Evolutionary conservation across 179 eudicot species (phyloP), one percentile per base, ranked within the genome.

Genomic region (Beta macrorhiza): DNA sequence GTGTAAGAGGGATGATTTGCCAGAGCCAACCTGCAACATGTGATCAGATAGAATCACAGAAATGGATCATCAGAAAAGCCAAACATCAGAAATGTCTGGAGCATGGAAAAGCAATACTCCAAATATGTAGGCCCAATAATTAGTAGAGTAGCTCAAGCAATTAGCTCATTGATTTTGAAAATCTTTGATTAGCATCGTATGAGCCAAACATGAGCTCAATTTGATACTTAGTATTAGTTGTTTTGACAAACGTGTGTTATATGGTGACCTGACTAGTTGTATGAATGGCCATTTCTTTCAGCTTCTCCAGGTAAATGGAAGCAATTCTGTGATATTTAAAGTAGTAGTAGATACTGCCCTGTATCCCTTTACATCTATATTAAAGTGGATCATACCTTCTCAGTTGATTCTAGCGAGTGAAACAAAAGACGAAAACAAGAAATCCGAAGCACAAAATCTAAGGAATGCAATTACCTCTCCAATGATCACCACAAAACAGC

Each of bases 1-100:
- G 87, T 92, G 88, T 70, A 96, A 81, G 70, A 96, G 85, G 70
- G 98, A 96, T 75, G 99, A 93, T 90, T 96, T 96, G 72, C 98
- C 99, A 17, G 98, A 95, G 76, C 99, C 99, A 83, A 95, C 97
- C 98, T 95, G 89, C 82, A 87, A 32, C 52, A 72, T 57, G 74
- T 62, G 77, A 47, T 74, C 10, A 53, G 58, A 74, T 22, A 67
- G 22, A 37, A 37, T 2, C 4, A 37, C 42, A 37, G 42, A 78
- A 13, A 68, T 74, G 51, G 65, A 19, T 12, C 25, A 22, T 7
- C 64, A 75, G 8, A 29, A 64, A 49, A 10, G 15, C 15, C 13
- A 49, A 37, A 65, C 42, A 67, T 68, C 53, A 78, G 61, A 1
- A 78, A 3, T 45, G 10, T 16, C 51, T 51, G 57, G 59, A 78